Conservation (phyloP, 331 rosid genomes). For the Acacia pycnantha region DNA sequence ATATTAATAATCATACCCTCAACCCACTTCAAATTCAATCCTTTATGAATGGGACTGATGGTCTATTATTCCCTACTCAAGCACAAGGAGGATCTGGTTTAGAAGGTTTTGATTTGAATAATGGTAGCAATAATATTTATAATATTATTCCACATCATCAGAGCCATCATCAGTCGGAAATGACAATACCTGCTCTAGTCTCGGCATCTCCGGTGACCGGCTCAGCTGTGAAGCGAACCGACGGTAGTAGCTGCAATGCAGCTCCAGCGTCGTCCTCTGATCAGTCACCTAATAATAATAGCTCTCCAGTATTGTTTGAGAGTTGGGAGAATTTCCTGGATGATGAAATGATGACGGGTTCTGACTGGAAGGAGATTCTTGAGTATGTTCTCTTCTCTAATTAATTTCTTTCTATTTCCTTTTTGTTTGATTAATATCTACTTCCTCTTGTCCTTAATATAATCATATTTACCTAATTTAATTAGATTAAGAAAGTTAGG, state of each 20-base stretch:
- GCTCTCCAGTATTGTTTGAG: conserved; percentile 41
- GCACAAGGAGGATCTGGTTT: conserved; percentile 32
- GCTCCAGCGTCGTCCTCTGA: conserved; percentile 18
- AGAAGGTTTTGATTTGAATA: conserved; percentile 23
- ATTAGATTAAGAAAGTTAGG: too few relatives aligned
- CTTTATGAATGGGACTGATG: conserved; percentile 19
- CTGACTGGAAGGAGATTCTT: conserved; percentile 86
- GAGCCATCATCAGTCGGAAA: conserved; percentile 26
- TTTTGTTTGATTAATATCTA: background rate
- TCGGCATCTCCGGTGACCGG: conserved; percentile 31
- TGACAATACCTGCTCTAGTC: conserved; percentile 49
- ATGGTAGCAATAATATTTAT: conserved; percentile 3
- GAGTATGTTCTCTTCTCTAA: conserved; percentile 43
- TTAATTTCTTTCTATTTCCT: background rate
- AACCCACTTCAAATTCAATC: conserved; percentile 32
- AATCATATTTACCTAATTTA: too few relatives aligned
- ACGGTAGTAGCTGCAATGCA: conserved; percentile 23
- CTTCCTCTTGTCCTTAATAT: too few relatives aligned
- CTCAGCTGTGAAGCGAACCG: conserved; percentile 33
- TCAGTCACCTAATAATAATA: conserved; percentile 32
- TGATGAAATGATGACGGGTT: conserved; percentile 43
- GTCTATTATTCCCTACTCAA: conserved; percentile 25
- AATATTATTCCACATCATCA: conserved; percentile 22
- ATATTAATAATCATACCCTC: conserved; percentile 32
- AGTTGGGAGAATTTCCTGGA: conserved; percentile 74